Percentiles rank a stretch among this genome's conserved stretches.
Conservation (phyloP, 1,284 basidiomycete species). For the Ceratobasidium papillatum region DNA sequence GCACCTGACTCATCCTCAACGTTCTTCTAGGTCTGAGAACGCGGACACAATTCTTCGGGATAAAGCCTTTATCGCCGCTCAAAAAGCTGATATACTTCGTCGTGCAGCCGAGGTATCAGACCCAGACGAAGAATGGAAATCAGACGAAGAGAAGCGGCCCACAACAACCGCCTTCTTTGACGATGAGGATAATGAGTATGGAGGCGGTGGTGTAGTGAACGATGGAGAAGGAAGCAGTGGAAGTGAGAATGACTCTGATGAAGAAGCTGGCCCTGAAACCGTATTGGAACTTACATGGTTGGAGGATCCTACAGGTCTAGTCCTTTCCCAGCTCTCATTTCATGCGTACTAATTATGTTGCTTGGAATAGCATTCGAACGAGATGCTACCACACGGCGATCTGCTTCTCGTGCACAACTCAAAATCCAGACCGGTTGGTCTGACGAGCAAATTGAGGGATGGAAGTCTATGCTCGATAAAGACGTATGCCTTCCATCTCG, state of each 20-base stretch:
- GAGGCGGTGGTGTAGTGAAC: slow-evolving; percentile 52
- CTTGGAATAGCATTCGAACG: slow-evolving; percentile 67
- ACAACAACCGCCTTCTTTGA: slow-evolving; percentile 53
- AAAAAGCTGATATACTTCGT: slow-evolving; percentile 83
- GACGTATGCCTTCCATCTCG: slow-evolving; percentile 60
- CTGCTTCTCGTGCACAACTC: slow-evolving; percentile 70
- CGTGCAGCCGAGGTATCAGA: slow-evolving; percentile 64
- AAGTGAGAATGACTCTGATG: slow-evolving; percentile 43
- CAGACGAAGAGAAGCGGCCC: slow-evolving; percentile 71
- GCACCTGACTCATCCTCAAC: slow-evolving; percentile 11
- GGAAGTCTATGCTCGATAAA: slow-evolving; percentile 85
- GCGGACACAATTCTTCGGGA: slow-evolving; percentile 61
- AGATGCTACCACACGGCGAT: slow-evolving; percentile 74
- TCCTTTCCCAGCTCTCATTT: not conserved
- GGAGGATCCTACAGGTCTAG: slow-evolving; percentile 39
- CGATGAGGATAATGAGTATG: slow-evolving; percentile 58
- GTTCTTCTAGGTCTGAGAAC: slow-evolving; percentile 55
- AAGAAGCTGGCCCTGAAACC: slow-evolving; percentile 43
- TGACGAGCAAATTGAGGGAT: slow-evolving; percentile 88
- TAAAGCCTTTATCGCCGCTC: slow-evolving; percentile 69
- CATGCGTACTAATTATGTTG: not conserved
- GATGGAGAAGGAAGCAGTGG: slow-evolving; percentile 48
- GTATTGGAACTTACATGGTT: slow-evolving; percentile 35
- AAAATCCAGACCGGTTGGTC: slow-evolving; percentile 72
- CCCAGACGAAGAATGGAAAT: slow-evolving; percentile 52